phyloP scores from a whole-genome alignment of 176 grass and related monocot species.

The Secale cereale region DNA sequence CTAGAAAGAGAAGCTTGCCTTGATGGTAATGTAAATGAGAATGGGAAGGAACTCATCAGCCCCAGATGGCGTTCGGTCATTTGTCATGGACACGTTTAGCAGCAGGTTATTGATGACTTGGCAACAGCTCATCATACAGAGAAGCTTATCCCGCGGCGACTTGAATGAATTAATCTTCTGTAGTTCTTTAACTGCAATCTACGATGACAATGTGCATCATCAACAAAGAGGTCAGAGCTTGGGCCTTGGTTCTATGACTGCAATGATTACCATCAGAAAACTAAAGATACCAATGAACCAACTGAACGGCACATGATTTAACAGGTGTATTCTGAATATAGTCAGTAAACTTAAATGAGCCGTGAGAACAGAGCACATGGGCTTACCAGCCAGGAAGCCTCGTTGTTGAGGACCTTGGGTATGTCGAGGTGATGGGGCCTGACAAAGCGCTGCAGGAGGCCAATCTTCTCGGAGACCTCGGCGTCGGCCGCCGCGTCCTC shows the following conservation, averaged over 20 bases:
- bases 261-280: not conserved
- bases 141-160: slow-evolving; percentile 80
- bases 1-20: slow-evolving; percentile 50
- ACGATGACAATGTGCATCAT: slow-evolving; percentile 11
- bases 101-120: slow-evolving; percentile 96
- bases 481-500: slow-evolving; percentile 53
- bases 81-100: slow-evolving; percentile 73
- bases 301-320: not conserved
- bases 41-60: slow-evolving; percentile 96
- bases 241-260: not conserved
- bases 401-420: slow-evolving; percentile 64
- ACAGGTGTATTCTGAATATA: not conserved
- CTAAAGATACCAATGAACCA: not conserved
- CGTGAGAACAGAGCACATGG: not conserved
- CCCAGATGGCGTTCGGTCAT: slow-evolving; percentile 55
- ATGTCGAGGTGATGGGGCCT: slow-evolving; percentile 90
- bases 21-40: slow-evolving; percentile 93
- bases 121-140: slow-evolving; percentile 86
- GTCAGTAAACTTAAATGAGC: not conserved
- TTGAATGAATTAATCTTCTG: slow-evolving; percentile 92
- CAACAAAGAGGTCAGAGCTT: not conserved
- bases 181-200: slow-evolving; percentile 94
- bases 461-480: slow-evolving; percentile 68
- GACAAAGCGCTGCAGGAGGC: slow-evolving; percentile 74
- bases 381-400: slow-evolving; percentile 84